Evolutionary conservation across 2,329 filamentous ascomycete genomes (phyloP).

Genomic region (Verticillium klebahnii): DNA sequence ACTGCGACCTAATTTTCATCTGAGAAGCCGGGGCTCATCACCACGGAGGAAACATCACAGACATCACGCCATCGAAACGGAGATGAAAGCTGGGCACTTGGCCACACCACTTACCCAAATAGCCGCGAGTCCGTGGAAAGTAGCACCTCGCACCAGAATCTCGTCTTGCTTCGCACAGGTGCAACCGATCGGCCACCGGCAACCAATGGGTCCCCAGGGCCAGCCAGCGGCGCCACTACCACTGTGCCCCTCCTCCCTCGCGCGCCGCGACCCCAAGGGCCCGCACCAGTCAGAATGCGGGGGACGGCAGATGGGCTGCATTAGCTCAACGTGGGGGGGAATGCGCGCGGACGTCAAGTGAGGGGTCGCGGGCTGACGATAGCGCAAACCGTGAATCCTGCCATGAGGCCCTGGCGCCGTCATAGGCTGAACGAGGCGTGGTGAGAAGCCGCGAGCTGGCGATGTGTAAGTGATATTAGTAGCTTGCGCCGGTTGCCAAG

Average conservation of each 20-base stretch:
- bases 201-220: not conserved
- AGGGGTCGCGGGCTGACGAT: not conserved
- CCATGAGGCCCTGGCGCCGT: not conserved
- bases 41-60: not conserved
- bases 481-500: not conserved
- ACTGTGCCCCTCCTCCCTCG: not conserved
- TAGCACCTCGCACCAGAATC: not conserved
- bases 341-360: not conserved
- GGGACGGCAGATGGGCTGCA: not conserved
- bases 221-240: not conserved
- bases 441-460: not conserved
- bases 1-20: no score
- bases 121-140: not conserved
- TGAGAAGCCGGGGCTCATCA: no score
- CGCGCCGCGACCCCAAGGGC: not conserved
- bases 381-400: not conserved
- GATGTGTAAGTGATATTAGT: not conserved
- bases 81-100: not conserved
- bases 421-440: not conserved
- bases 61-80: not conserved
- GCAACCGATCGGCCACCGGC: not conserved
- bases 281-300: not conserved
- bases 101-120: not conserved
- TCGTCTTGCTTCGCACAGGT: not conserved
- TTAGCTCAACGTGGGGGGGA: not conserved